phyloP scores from a whole-genome alignment of 2,329 filamentous ascomycete genomes.

The Ramularia collo-cygni region DNA sequence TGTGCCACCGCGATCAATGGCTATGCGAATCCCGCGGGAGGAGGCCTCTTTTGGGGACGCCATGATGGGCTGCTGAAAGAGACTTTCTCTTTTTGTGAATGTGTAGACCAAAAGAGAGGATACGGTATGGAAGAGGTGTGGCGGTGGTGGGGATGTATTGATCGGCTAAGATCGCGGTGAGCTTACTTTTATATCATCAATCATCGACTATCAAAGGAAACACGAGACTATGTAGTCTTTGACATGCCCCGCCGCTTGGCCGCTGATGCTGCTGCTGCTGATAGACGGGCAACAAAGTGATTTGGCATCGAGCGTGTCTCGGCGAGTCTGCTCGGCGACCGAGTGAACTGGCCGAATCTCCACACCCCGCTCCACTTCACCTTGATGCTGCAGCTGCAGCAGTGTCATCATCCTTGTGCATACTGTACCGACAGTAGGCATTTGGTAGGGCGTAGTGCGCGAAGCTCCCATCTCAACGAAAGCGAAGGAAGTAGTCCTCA shows the following conservation, averaged over 20 bases:
- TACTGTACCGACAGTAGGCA: too few relatives aligned
- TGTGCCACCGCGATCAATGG: constrained; percentile 74
- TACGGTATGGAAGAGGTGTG: background rate
- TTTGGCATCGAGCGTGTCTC: too few relatives aligned
- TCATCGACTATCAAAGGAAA: background rate
- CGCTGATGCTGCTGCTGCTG: too few relatives aligned
- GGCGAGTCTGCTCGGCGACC: constrained; percentile 2
- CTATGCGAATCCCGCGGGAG: constrained; percentile 60
- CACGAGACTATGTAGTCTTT: too few relatives aligned
- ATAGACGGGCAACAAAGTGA: too few relatives aligned
- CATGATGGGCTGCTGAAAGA: background rate
- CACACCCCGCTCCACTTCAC: too few relatives aligned
- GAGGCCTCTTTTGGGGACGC: background rate
- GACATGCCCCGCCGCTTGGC: too few relatives aligned
- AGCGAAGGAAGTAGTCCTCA: too few relatives aligned
- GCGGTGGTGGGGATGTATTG: background rate
- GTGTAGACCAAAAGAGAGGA: background rate
- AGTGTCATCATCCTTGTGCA: too few relatives aligned
- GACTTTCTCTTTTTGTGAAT: background rate
- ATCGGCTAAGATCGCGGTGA: background rate
- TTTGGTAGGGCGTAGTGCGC: too few relatives aligned
- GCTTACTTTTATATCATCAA: background rate
- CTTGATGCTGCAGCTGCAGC: too few relatives aligned
- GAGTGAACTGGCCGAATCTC: constrained; percentile 2
- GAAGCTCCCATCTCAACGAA: too few relatives aligned